Evolutionary conservation across 2,329 filamentous ascomycete genomes (phyloP), one percentile per base, ranked within the genome.

Genomic region (Sporothrix dimorphospora): DNA sequence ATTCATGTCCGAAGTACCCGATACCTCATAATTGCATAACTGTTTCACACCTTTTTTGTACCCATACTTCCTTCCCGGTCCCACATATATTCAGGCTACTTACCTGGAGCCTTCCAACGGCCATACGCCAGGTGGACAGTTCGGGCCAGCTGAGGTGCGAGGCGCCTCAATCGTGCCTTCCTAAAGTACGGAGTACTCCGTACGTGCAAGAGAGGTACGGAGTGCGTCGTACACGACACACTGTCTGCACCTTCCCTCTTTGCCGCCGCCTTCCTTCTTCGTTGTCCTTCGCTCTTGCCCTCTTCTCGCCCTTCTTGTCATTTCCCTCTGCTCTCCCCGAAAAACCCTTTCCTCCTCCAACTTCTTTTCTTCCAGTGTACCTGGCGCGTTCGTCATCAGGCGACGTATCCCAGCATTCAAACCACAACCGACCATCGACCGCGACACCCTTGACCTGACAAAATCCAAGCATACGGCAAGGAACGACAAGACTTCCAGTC

Each of bases 91-190:
- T n/a, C n/a, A n/a, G n/a, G n/a, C n/a, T n/a, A n/a, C n/a, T n/a
- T 45, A 11, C 19, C 38, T 24, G 4, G 19, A 45, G 38, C 38
- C 59, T 45, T 65, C 59, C 59, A 65, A 65, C 59, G 59, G 34
- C 40, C 34, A 65, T 38, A 16, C 59, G 59, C 38, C 59, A 65
- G 59, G 59, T 65, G 59, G 59, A 65, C 59, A 65, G 38, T 65
- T 65, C 21, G 21, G 59, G 30, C 12, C 30, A 42, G 59, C 57
- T 63, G 34, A 63, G 19, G 27, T 16, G 7, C 27, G 30, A 34
- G 30, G 30, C 9, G 30, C 34, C 9, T 19, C 8, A 7, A 19
- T 45, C 21, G 38, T 27, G 59, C 38, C 24, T 65, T 65, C 59
- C 34, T 63, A 8, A 3, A 45, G 59, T 65, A 27, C 19, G 9